phyloP scores from a whole-genome alignment of 768 basidiomycete species.

The Tulasnella sp. region DNA sequence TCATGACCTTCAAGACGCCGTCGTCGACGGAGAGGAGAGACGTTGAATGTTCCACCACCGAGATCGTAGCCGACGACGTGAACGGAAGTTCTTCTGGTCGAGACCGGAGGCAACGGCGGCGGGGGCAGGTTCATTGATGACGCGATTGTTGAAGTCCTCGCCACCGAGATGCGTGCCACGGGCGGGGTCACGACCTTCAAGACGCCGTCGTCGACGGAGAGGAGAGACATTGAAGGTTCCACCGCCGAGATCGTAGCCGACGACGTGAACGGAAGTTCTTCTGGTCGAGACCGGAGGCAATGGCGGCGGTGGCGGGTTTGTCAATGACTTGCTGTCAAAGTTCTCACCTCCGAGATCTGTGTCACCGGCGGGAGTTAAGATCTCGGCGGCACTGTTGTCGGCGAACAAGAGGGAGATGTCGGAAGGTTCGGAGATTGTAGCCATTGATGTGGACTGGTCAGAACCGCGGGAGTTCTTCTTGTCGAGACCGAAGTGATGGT shows the following conservation, averaged over 20 bases:
- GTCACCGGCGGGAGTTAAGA: slow-evolving; percentile 97
- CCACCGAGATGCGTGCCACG: slow-evolving; percentile 34
- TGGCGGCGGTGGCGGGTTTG: too few species aligned
- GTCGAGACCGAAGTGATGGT: too few species aligned
- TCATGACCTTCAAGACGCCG: slow-evolving; percentile 97
- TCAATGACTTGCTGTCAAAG: too few species aligned
- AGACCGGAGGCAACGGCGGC: slow-evolving; percentile 97
- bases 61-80: slow-evolving; percentile 52
- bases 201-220: slow-evolving; percentile 34
- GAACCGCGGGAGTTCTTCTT: too few species aligned
- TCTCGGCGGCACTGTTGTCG: slow-evolving; percentile 96
- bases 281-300: slow-evolving; percentile 39
- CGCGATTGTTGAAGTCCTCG: too few species aligned
- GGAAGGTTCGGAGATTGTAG: slow-evolving; percentile 97
- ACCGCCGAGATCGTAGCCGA: slow-evolving; percentile 40
- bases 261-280: slow-evolving; percentile 29
- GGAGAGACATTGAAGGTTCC: too few species aligned
- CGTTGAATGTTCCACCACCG: slow-evolving; percentile 99
- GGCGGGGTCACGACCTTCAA: slow-evolving; percentile 28
- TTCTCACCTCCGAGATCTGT: slow-evolving; percentile 91
- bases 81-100: slow-evolving; percentile 59
- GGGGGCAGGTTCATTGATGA: slow-evolving; percentile 96
- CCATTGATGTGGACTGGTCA: slow-evolving; percentile 95
- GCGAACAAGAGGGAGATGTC: slow-evolving; percentile 95
- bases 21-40: slow-evolving; percentile 94